These are phyloP conservation scores for Brassica hybrid DNA, from an alignment of 441 rosid genomes.

Conservation along the genomic window DNA sequence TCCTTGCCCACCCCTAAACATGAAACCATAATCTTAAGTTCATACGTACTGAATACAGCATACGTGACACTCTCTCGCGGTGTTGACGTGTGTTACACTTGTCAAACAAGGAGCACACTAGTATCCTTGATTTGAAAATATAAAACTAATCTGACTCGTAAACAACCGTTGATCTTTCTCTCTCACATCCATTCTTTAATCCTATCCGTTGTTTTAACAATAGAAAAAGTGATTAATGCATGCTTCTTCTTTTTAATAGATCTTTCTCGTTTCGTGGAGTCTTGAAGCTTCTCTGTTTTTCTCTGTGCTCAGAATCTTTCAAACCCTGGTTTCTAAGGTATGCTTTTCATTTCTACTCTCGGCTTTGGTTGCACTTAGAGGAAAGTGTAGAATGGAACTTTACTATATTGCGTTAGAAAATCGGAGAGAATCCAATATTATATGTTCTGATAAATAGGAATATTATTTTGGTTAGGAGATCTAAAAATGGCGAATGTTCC, in stretches of 20 bases:
- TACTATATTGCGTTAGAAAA: neutral
- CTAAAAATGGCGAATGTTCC: conserved; percentile 31
- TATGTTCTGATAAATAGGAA: neutral
- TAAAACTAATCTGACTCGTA: neutral
- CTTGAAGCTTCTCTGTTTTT: conserved; percentile 34
- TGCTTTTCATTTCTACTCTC: neutral
- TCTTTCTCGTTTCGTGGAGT: conserved; percentile 11
- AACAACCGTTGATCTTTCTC: conserved; percentile 19
- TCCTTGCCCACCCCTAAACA: no score
- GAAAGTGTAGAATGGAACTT: neutral
- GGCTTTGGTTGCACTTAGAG: neutral
- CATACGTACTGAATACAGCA: neutral
- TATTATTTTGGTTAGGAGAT: neutral
- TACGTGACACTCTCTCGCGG: conserved; percentile 5
- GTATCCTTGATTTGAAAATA: neutral
- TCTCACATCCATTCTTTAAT: conserved; percentile 11
- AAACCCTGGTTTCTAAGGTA: conserved; percentile 10
- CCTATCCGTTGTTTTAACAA: neutral
- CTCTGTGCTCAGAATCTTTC: neutral
- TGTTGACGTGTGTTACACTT: conserved; percentile 23
- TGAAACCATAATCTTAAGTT: neutral
- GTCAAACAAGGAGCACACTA: conserved; percentile 20
- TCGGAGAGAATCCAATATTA: neutral
- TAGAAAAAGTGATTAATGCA: neutral
- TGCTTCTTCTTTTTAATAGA: conserved; percentile 1